A percentile compares a stretch with the other conserved stretches of the same genome.
Conservation (phyloP, 306 rosid genomes). For the Styphnolobium japonicum region DNA sequence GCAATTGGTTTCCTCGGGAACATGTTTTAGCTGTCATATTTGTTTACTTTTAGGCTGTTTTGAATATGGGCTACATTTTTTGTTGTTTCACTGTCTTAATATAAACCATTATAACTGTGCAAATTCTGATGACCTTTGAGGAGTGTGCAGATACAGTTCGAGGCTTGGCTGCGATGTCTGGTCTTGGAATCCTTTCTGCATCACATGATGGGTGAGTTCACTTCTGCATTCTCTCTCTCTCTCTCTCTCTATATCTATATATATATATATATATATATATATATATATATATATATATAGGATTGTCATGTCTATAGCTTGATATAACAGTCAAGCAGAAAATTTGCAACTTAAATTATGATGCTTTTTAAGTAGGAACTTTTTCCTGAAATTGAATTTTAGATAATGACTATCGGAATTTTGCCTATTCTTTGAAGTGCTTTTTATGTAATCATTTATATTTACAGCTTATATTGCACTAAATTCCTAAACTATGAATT, state of each 20-base stretch:
- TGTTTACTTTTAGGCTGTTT: constrained; percentile 2
- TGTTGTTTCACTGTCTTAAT: background rate
- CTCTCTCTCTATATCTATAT: too few species aligned
- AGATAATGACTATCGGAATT: too few species aligned
- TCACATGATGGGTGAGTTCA: constrained; percentile 90
- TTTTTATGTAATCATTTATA: too few species aligned
- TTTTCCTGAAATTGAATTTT: too few species aligned
- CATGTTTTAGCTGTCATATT: constrained; percentile 18
- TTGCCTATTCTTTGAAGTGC: too few species aligned
- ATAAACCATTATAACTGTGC: constrained; percentile 14
- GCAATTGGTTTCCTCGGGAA: background rate
- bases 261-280: too few species aligned
- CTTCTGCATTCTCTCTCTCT: too few species aligned
- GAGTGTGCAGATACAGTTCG: constrained; percentile 83
- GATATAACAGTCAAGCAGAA: too few species aligned
- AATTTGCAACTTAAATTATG: too few species aligned
- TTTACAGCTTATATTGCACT: background rate
- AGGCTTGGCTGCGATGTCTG: constrained; percentile 85
- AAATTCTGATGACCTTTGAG: constrained; percentile 27
- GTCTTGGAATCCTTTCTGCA: constrained; percentile 80
- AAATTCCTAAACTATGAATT: background rate
- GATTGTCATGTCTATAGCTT: too few species aligned
- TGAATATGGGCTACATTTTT: background rate
- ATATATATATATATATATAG: too few species aligned
- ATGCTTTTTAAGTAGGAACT: too few species aligned